Percentiles rank a stretch among this genome's conserved stretches.
These are phyloP conservation scores for Mycosphaerelloides madeirae DNA, from an alignment of 2,329 filamentous ascomycete genomes.

Conservation along the genomic window DNA sequence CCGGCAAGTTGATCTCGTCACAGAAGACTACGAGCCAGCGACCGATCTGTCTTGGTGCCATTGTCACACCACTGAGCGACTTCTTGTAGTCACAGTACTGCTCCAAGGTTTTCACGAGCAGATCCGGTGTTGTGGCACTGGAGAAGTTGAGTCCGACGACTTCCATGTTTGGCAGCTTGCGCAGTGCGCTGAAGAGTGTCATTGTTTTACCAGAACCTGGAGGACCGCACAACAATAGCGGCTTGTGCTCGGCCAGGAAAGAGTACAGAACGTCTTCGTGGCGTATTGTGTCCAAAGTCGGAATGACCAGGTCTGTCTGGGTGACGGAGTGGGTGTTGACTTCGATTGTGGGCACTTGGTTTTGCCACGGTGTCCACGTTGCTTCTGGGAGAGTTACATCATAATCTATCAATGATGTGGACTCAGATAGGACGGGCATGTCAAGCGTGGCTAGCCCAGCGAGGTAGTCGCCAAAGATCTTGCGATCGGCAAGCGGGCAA, in stretches of 20 bases:
- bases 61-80: constrained; percentile 89
- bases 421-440: constrained; percentile 67
- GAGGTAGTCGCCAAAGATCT: constrained; percentile 80
- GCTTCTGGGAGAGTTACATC: constrained; percentile 82
- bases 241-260: constrained; percentile 98
- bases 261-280: constrained; percentile 99
- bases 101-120: constrained; percentile 98
- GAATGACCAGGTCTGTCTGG: constrained; percentile 97
- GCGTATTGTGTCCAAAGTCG: constrained; percentile 91
- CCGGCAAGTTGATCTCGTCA: constrained; percentile 98
- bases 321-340: constrained; percentile 98
- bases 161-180: constrained; percentile 97
- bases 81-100: constrained; percentile 99
- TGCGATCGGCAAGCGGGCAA: constrained; percentile 81
- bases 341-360: constrained; percentile 87
- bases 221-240: constrained; percentile 89
- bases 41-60: constrained; percentile 93
- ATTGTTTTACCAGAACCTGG: constrained; percentile 99
- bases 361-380: constrained; percentile 91
- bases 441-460: constrained; percentile 80
- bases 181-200: constrained; percentile 95
- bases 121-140: constrained; percentile 93
- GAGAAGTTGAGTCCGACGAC: constrained; percentile 99
- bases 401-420: constrained; percentile 88
- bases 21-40: constrained; percentile 98